Base-by-base conservation (phyloP, 768 basidiomycete genomes). In the Rhodocollybia butyracea region DNA sequence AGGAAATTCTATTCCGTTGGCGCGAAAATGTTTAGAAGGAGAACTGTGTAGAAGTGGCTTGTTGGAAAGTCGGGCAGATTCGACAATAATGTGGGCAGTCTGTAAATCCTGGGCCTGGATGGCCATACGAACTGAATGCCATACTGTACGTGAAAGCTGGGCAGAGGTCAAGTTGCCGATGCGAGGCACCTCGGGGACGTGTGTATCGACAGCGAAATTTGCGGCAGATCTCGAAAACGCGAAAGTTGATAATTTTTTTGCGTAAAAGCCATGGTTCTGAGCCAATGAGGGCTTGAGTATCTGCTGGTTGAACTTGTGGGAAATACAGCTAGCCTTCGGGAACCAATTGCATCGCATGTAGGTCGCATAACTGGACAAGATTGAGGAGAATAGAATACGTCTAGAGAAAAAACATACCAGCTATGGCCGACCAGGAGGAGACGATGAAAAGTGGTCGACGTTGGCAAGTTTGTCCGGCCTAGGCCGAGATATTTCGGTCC, bases 1-100 rank as follows among this genome's bases (percentile, higher is more conserved):
- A 46, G 75, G 74, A 58, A 86, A 83, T 15, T 76, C 67, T 51
- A 83, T 72, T 1, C 71, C 66, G 31, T 12, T 42, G 12, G 30
- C 41, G 12, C n/a, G 41, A 19, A 30, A 27, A 17, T 22, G 30
- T 34, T 46, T 43, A 12, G 53, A 46, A 36, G 53, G 41, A 3
- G 15, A 11, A 11, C 32, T 36, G 31, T 54, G 53, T 4, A 43
- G 51, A 46, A 43, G 53, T 24, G 53, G 53, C 34, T 46, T 46
- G 22, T 54, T 54, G 21, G 53, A 54, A 21, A 54, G 42, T 19
- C 53, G 53, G 6, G 29, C 53, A 34, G 53, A 40, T 22, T 54
- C 42, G 13, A 27, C 42, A 24, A 54, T 46, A 31, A 54, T 54
- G 24, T 42, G 27, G 21, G 53, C 53, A 24, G 53, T 30, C 17